Evolutionary conservation across 345 rosid species (phyloP), one percentile per base, ranked within the genome.

Genomic region (Excoecaria agallocha): DNA sequence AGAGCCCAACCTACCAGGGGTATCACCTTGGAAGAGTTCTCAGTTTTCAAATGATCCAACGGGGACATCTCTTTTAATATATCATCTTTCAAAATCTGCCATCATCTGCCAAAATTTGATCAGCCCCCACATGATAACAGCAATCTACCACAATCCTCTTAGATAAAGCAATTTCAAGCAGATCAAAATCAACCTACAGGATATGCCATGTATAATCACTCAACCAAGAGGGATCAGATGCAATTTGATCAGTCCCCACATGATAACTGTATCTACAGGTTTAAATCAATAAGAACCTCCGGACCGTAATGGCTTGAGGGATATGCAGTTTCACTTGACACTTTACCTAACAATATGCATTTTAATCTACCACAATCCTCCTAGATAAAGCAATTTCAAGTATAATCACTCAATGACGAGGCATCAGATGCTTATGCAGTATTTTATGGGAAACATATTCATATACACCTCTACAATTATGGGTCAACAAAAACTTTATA

Each of bases 31-130:
- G 79, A 74, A 76, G 81, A 80, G 63, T 76, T 76, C 70, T 77
- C 79, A 70, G 68, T 81, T 77, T 74, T 85, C 61, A 69, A 77
- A 48, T 75, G 82, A 66, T 87, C 88, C 86, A 87, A 45, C 77
- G 79, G 78, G 41, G 85, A 81, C 81, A 84, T 87, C 81, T 86
- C 85, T 11, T 61, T 77, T 78, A 89, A 68, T 63, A 87, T 73
- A 83, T 82, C 74, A 68, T 86, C 95, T 79, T 82, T 81, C 82
- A 73, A 86, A 73, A 80, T 87, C 98, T 94, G 97, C 76, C 86
- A 91, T 87, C 90, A 88, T 87, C 98, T 94, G 98, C 89, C 96
- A 91, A 69, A 82, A 82, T 85, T 85, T 86, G 87, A 94, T 92
- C 85, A 94, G 97, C 86, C 76, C 82, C 84, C 87, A 75, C 62